Base-by-base conservation (phyloP, 345 rosid genomes). In the Eutrema heterophyllum region DNA sequence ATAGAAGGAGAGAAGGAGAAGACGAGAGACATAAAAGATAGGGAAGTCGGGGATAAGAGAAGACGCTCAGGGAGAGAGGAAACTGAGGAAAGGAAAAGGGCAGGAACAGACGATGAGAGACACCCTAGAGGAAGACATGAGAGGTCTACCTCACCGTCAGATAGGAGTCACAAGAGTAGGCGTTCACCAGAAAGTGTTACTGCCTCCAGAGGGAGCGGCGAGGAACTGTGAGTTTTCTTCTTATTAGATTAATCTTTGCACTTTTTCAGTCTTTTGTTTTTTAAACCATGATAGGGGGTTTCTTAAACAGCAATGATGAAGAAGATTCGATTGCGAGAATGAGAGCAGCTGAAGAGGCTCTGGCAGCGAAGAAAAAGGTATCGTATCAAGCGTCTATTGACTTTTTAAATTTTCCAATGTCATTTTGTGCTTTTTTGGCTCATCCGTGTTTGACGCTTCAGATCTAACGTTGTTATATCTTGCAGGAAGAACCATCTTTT, bases 301-400 rank as follows among this genome's bases (percentile, higher is more conserved):
- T 67, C 63, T 57, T 70, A 44, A 39, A 68, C 83, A 86, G 99
- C 74, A 84, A 79, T 83, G 88, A 68, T 35, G 92, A 85, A 30
- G 81, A 80, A 39, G 96, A 94, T 81, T 82, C 97, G 45, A 70
- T 95, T 50, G 83, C 91, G 63, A 85, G 80, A 82, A 92, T 90
- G 98, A 87, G 85, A 77, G 97, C 96, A 61, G 87, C 90, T 67
- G 98, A 85, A 86, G 94, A 86, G 75, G 90, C 91, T 72, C 83
- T 95, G 82, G 87, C 86, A 80, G 83, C 87, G 7, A 92, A 89
- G 79, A 76, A 89, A 77, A 95, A 90, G 92, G 98, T 92, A 41
- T 14, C 8, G n/a, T 55, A 39, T 14, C 48, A 40, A 38, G 46
- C 55, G 56, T 40, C 45, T 70, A 33, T n/a, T 40, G 41, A 53